These are phyloP conservation scores for Globisporangium solare DNA, from an alignment of 352 stramenopile genomes.

Conservation along the genomic window DNA sequence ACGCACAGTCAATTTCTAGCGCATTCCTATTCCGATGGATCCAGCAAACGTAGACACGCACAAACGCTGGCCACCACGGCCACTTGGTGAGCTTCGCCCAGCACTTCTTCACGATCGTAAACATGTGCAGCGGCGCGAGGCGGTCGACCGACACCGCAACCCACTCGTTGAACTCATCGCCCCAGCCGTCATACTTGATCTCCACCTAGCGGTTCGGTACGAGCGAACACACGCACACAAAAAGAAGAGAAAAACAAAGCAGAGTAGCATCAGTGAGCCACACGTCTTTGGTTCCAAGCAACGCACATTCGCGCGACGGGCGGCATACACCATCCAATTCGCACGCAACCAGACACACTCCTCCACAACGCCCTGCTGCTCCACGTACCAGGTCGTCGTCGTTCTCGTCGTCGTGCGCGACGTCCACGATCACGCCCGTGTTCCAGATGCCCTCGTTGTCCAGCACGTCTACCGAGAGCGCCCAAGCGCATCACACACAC, in stretches of 20 bases:
- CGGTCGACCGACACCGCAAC: slow-evolving; percentile 45
- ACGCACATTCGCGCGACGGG: not conserved
- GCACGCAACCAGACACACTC: not conserved
- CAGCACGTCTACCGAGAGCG: slow-evolving; percentile 44
- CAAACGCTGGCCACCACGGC: slow-evolving; percentile 80
- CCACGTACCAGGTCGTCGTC: slow-evolving; percentile 39
- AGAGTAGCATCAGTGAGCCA: not conserved
- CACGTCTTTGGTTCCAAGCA: no score
- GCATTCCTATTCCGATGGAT: no score
- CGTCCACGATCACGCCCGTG: slow-evolving; percentile 62
- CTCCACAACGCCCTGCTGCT: not conserved
- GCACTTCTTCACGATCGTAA: slow-evolving; percentile 83
- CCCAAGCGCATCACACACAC: slow-evolving; percentile 1
- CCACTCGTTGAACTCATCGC: slow-evolving; percentile 81
- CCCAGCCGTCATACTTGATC: slow-evolving; percentile 84
- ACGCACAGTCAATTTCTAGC: no score
- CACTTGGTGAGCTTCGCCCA: slow-evolving; percentile 83
- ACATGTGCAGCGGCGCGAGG: slow-evolving; percentile 72
- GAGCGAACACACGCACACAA: no score
- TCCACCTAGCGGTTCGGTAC: slow-evolving; percentile 33
- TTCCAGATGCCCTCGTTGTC: slow-evolving; percentile 86
- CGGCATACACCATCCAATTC: not conserved
- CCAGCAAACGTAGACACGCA: slow-evolving; percentile 17
- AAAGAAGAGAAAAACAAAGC: no score
- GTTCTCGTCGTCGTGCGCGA: slow-evolving; percentile 55